Conservation (phyloP, 441 rosid species). For the Capsella rubella region DNA sequence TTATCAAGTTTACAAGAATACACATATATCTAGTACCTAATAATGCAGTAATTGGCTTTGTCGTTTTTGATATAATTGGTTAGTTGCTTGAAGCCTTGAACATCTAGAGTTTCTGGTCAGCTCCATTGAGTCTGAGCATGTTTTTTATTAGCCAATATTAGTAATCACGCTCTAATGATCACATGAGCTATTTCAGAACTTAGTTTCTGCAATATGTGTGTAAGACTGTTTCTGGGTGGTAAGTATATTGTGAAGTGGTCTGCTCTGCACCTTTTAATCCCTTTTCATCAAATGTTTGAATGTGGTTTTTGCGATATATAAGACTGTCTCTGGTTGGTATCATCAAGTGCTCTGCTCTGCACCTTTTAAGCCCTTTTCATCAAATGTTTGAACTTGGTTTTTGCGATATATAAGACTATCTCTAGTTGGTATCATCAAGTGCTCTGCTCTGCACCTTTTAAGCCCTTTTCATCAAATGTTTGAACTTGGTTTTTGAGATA, state of each 20-base stretch:
- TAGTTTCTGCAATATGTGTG: no score
- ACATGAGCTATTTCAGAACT: neutral
- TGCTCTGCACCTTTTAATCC: neutral
- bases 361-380: no score
- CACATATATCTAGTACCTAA: neutral
- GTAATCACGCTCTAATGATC: neutral
- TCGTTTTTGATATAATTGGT: neutral
- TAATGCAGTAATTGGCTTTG: neutral
- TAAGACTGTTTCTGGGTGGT: neutral
- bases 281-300: no score
- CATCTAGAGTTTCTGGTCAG: neutral
- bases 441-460: neutral
- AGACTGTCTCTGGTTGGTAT: neutral
- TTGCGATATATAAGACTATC: no score
- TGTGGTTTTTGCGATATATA: no score
- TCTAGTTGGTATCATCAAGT: no score
- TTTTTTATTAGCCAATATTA: neutral
- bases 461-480: no score
- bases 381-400: no score
- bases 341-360: no score
- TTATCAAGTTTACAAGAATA: neutral
- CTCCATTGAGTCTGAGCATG: neutral
- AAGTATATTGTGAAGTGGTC: neutral
- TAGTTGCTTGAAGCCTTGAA: no score
- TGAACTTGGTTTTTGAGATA: no score